Percentiles rank a stretch among this genome's conserved stretches.
These are phyloP conservation scores for Teunomyces gatunensis DNA, from an alignment of 805 yeast genomes.

Conservation along the genomic window DNA sequence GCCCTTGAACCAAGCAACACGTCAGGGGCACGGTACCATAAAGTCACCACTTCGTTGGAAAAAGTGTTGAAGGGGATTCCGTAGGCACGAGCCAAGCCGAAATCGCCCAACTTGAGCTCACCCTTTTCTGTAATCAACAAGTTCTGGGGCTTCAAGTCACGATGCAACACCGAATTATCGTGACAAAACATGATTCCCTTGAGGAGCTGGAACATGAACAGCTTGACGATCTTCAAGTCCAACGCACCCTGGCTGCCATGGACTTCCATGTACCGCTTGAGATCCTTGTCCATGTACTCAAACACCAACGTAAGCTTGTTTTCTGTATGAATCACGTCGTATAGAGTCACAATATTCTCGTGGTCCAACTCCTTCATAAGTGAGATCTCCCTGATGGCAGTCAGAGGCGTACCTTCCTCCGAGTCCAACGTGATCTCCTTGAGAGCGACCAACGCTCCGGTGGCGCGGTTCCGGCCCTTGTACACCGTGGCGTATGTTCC, in stretches of 20 bases:
- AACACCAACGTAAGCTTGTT: conserved; percentile 92
- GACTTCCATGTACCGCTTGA: conserved; percentile 91
- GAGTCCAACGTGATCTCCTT: conserved; percentile 93
- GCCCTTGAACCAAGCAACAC: conserved; percentile 92
- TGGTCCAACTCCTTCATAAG: conserved; percentile 92
- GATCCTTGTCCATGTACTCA: conserved; percentile 89
- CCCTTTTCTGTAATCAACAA: conserved; percentile 86
- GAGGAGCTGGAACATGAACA: conserved; percentile 90
- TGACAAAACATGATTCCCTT: conserved; percentile 88
- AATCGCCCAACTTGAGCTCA: conserved; percentile 90
- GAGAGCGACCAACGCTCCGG: conserved; percentile 88
- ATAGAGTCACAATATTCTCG: conserved; percentile 86
- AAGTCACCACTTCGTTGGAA: conserved; percentile 94
- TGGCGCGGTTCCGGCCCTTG: conserved; percentile 82
- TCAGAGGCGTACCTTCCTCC: conserved; percentile 98
- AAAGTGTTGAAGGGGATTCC: conserved; percentile 98
- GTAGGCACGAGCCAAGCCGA: conserved; percentile 95
- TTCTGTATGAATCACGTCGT: conserved; percentile 96
- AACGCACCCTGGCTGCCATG: conserved; percentile 75
- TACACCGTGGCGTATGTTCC: conserved; percentile 99
- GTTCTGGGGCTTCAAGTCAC: conserved; percentile 94
- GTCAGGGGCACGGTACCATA: conserved; percentile 98
- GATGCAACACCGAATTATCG: conserved; percentile 77
- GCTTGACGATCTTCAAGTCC: conserved; percentile 70
- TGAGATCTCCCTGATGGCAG: conserved; percentile 95